These are phyloP conservation scores for Usnea hakonensis DNA, from an alignment of 495 filamentous ascomycete species.

Conservation along the genomic window DNA sequence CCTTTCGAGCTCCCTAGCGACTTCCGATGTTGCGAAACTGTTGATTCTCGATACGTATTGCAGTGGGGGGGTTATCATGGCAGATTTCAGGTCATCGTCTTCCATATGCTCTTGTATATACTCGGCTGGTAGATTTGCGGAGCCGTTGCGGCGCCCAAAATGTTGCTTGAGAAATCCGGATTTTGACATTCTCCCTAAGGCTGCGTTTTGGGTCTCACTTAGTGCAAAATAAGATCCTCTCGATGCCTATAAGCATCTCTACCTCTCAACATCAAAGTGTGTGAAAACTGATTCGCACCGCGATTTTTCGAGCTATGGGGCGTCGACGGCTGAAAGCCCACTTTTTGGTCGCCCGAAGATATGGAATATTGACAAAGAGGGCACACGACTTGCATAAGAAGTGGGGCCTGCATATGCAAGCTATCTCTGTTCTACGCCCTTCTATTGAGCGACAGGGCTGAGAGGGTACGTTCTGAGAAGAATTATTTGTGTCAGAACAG, in stretches of 20 bases:
- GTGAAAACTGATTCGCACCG: no score
- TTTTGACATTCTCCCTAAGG: neutral
- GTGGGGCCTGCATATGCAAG: neutral
- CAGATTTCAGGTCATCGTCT: conserved; percentile 4
- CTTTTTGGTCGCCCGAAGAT: no score
- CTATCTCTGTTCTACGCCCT: neutral
- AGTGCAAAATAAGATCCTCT: neutral
- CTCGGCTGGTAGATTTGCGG: neutral
- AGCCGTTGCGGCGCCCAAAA: neutral
- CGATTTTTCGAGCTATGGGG: no score
- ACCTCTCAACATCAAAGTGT: neutral
- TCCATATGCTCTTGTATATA: conserved; percentile 9
- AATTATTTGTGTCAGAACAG: neutral
- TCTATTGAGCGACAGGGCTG: neutral
- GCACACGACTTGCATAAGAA: neutral
- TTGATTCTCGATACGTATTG: conserved; percentile 2
- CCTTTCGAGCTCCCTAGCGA: neutral
- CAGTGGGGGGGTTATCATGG: neutral
- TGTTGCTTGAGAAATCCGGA: neutral
- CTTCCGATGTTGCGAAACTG: neutral
- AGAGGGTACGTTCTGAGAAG: neutral
- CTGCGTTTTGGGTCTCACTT: neutral
- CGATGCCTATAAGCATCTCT: neutral
- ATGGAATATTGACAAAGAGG: no score
- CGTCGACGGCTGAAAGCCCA: neutral